Percentiles rank a stretch among this genome's conserved stretches.
phyloP scores from a whole-genome alignment of 177 flowering plant species.

The Vitis hybrid region DNA sequence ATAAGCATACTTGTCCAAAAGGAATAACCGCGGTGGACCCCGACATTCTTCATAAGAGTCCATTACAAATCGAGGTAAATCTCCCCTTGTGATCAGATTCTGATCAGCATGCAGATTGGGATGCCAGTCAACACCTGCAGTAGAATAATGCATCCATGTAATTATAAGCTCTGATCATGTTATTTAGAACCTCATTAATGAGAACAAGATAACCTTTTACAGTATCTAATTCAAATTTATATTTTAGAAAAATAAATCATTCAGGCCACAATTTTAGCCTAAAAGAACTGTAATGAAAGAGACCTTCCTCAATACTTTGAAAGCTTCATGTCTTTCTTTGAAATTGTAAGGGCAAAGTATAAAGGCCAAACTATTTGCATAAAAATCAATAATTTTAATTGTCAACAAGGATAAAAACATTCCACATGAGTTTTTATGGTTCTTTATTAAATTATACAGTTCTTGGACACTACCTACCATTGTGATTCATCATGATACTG shows the following conservation, averaged over 20 bases:
- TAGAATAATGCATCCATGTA: constrained; percentile 8
- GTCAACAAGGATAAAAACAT: too few species aligned
- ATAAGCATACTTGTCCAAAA: constrained; percentile 83
- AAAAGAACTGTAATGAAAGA: too few species aligned
- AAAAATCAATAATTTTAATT: too few species aligned
- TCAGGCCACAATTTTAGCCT: neutral
- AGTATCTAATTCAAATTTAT: neutral
- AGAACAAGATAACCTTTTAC: neutral
- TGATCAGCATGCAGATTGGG: constrained; percentile 63
- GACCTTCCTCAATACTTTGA: too few species aligned
- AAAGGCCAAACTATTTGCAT: too few species aligned
- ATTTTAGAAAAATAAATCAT: neutral
- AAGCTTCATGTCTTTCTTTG: too few species aligned
- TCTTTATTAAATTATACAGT: too few species aligned
- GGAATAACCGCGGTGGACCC: constrained; percentile 90
- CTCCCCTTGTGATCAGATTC: constrained; percentile 68
- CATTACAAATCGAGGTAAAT: constrained; percentile 93
- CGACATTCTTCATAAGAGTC: constrained; percentile 97
- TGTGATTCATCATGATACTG: too few species aligned
- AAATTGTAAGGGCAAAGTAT: too few species aligned
- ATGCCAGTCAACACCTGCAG: constrained; percentile 89
- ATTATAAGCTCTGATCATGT: constrained; percentile 1
- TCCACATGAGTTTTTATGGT: too few species aligned
- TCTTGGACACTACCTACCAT: too few species aligned
- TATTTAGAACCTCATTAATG: neutral